Base-by-base conservation (phyloP, 2,329 filamentous ascomycete species). In the Exophiala bonariae region DNA sequence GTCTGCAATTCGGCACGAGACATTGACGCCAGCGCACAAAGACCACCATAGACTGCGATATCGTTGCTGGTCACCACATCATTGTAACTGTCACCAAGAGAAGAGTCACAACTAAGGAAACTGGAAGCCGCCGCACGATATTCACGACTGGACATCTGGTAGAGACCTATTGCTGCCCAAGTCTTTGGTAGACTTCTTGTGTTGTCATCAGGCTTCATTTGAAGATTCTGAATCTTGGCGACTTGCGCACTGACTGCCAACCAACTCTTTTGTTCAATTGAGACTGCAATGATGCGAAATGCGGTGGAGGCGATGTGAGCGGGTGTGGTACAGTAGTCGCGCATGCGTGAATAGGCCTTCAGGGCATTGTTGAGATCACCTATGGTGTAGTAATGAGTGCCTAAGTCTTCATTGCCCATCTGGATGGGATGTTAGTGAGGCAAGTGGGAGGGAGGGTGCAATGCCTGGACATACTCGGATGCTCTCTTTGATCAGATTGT, bases 401-500 rank as follows among this genome's bases (percentile, higher is more conserved):
- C 93, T 4, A 97, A 75, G 59, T 97, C 93, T 66, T 96, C 90
- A 60, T 96, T 87, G 35, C 89, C 92, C 83, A 97, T 96, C 88
- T 95, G 30, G 8, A 18, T 17, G 34, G 19, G 28, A 39, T 26
- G 26, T 44, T 18, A 57, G 37, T 14, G 23, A 20, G 37, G 14
- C 23, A 26, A 11, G 11, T 11, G 11, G 6, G 11, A 26, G 11
- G 6, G 6, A 6, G 23, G n/a, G n/a, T 3, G 23, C 41, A 10
- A 4, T 28, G 35, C 19, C 18, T 16, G 32, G 32, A 62, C 79
- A 47, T 75, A 95, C 90, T 58, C 91, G 74, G 61, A 97, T 96
- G 71, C 90, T 96, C 71, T 99, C 93, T 66, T 96, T 96, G 60
- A 99, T 90, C 34, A 97, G 72, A 61, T 97, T 99, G 64, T 96